These are phyloP conservation scores for Smittium culicis DNA, from an alignment of 371 early-diverging fungal genomes.

Conservation along the genomic window DNA sequence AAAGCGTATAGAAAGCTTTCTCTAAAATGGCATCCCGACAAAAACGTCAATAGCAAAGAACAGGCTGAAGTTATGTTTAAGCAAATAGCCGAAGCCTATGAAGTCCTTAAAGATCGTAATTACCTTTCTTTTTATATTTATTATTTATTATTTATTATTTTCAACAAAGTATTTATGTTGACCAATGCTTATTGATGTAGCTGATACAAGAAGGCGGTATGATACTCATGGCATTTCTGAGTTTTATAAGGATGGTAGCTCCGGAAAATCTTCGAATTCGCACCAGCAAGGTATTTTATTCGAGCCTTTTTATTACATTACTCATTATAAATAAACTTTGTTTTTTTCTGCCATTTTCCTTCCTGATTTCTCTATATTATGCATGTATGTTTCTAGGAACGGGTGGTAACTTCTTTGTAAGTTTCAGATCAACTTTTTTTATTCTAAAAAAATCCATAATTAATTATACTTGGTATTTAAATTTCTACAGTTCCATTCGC, in stretches of 20 bases:
- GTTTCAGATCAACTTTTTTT: no score
- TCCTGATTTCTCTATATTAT: no score
- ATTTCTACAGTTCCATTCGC: constrained; percentile 22
- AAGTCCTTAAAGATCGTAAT: constrained; percentile 72
- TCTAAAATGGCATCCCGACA: constrained; percentile 49
- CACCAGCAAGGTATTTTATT: background rate
- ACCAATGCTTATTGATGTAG: background rate
- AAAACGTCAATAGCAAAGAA: constrained; percentile 47
- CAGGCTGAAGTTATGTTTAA: constrained; percentile 55
- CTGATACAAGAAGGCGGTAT: constrained; percentile 59
- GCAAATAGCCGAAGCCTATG: constrained; percentile 78
- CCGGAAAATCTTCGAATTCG: background rate
- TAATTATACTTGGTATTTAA: no score
- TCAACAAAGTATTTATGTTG: background rate
- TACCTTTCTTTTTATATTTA: background rate
- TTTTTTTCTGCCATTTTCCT: no score
- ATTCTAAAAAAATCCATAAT: no score
- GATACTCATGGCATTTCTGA: constrained; percentile 82
- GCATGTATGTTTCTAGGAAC: no score
- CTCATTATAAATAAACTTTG: no score
- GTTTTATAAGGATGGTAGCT: constrained; percentile 28
- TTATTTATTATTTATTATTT: background rate
- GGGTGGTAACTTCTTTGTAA: no score
- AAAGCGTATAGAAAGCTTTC: constrained; percentile 83
- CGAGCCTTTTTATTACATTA: background rate